Conservation (phyloP, 345 rosid species). For the Eucalyptus cladocalyx region DNA sequence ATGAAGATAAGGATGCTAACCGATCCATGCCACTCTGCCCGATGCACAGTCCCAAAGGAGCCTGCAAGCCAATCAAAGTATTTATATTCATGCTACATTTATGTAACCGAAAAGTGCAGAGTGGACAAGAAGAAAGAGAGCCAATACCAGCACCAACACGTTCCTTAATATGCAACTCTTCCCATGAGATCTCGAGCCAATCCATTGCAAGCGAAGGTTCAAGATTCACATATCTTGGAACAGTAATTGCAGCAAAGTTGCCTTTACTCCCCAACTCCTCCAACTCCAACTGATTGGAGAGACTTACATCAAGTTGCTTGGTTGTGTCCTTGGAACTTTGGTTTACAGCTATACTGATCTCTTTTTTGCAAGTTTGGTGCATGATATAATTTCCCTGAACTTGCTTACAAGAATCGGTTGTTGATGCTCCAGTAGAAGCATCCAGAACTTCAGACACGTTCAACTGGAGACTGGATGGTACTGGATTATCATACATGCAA, state of each 20-base stretch:
- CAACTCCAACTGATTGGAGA: slow-evolving; percentile 17
- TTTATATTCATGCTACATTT: background rate
- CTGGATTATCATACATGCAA: background rate
- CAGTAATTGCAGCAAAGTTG: slow-evolving; percentile 19
- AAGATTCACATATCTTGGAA: slow-evolving; percentile 55
- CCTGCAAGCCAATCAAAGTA: slow-evolving; percentile 26
- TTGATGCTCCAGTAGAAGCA: slow-evolving; percentile 3
- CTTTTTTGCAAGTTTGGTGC: slow-evolving; percentile 18
- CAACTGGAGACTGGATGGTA: background rate
- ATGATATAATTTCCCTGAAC: slow-evolving; percentile 1
- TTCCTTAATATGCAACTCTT: slow-evolving; percentile 83
- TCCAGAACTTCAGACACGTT: background rate
- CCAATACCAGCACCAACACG: slow-evolving; percentile 86
- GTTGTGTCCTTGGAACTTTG: slow-evolving; percentile 3
- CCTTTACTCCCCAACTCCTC: slow-evolving; percentile 20
- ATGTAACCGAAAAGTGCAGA: background rate
- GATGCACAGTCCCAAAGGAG: slow-evolving; percentile 96
- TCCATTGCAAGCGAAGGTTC: slow-evolving; percentile 98
- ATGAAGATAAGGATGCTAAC: slow-evolving; percentile 27
- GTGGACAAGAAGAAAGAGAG: background rate
- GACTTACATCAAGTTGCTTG: slow-evolving; percentile 17
- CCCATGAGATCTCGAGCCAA: slow-evolving; percentile 96
- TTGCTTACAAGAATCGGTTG: slow-evolving; percentile 11
- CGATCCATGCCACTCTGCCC: slow-evolving; percentile 99
- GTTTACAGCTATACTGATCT: slow-evolving; percentile 16